Conservation (phyloP, 768 basidiomycete genomes). For the Leccinum olivaceopallidum region DNA sequence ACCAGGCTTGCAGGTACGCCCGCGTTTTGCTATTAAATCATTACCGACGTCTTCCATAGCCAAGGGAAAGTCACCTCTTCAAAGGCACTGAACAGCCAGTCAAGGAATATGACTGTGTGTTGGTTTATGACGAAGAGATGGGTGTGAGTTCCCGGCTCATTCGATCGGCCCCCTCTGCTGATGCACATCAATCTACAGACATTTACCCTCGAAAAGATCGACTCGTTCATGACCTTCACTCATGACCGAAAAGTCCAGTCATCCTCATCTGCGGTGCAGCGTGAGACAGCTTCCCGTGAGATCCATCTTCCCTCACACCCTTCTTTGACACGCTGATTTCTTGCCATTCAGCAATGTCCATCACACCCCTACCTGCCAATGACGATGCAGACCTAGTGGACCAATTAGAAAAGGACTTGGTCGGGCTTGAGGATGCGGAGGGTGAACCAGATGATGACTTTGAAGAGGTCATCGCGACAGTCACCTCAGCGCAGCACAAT, state of each 20-base stretch:
- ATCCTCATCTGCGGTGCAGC: conserved; percentile 19
- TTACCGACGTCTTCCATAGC: conserved; percentile 34
- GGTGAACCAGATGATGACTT: conserved; percentile 47
- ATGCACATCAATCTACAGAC: conserved; percentile 43
- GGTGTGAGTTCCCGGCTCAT: conserved; percentile 46
- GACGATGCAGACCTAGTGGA: conserved; percentile 30
- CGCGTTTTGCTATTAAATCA: neutral
- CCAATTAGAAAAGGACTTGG: conserved; percentile 29
- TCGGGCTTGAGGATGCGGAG: conserved; percentile 36
- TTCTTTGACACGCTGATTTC: conserved; percentile 5
- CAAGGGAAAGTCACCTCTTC: conserved; percentile 55
- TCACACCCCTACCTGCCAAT: conserved; percentile 28
- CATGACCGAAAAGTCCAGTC: conserved; percentile 48
- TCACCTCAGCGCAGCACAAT: conserved; percentile 28
- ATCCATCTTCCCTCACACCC: neutral
- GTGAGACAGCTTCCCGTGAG: conserved; percentile 28
- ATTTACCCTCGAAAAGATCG: conserved; percentile 75
- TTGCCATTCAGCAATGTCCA: conserved; percentile 17
- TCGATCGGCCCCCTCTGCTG: neutral
- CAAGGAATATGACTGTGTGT: conserved; percentile 73
- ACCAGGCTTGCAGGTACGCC: conserved; percentile 58
- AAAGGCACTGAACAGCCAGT: conserved; percentile 56
- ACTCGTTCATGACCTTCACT: conserved; percentile 57
- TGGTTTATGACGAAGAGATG: conserved; percentile 77
- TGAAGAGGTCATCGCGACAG: conserved; percentile 39